Base-by-base conservation (phyloP, 495 filamentous ascomycete species). In the Geoglossum glabrum region DNA sequence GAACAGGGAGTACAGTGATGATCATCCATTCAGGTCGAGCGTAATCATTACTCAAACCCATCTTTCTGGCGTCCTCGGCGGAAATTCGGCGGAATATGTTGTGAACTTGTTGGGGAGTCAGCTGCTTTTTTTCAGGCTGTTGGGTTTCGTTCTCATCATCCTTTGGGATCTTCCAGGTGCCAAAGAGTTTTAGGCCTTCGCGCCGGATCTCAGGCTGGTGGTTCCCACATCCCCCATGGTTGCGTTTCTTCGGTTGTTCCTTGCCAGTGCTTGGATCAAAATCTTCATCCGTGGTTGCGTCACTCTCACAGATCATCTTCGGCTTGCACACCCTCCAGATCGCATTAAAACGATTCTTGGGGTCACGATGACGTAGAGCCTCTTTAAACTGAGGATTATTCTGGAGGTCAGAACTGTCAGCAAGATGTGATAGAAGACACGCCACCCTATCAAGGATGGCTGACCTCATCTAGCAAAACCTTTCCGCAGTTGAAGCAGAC, bases 21-120 rank as follows among this genome's bases (percentile, higher is more conserved):
- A 97, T 80, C 90, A 99, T 95, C 90, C 93, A 97, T 68, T 96
- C 92, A 0, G 92, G 92, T 55, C 90, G 80, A 31, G 92, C 90
- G 66, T 96, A 97, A 60, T 94, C 83, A 61, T 83, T 84, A 71
- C 85, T 97, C 64, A 97, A 69, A 46, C 92, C 92, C 70, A 98
- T 83, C 62, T 90, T 85, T 55, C 75, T 73, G 61, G 93, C 83
- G 46, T 95, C 90, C 13, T 84, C 75, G 38, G 82, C 76, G 1
- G 82, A 78, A 55, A 97, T 94, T 61, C 79, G 82, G 57, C 81
- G 80, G 69, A 99, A 86, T 64, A 96, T 81, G 62, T 84, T 83
- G 51, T 94, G 73, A 25, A 87, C 87, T 71, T 83, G 80, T 63
- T 84, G 76, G 2, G 92, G 87, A n/a, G 82, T 84, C 68, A 98